These are phyloP conservation scores for Cornus suecica DNA, from an alignment of 148 eudicot species.

Conservation along the genomic window DNA sequence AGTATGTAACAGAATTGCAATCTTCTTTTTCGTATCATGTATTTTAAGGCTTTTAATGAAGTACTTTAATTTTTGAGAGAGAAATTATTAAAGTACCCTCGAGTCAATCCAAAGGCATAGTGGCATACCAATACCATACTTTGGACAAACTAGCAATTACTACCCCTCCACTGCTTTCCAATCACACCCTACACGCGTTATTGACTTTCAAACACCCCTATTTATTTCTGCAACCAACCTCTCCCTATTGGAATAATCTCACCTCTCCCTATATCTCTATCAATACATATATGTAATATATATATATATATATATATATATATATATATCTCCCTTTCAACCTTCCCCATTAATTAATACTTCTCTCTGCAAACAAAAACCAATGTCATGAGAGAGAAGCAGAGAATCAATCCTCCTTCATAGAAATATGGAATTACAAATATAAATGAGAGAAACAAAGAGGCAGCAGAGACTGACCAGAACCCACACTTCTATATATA, in stretches of 20 bases:
- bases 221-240: constrained; percentile 75
- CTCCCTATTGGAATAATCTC: constrained; percentile 50
- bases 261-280: not conserved
- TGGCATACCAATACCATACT: no score
- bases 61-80: not conserved
- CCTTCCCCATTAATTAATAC: constrained; percentile 28
- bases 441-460: constrained; percentile 18
- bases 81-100: constrained; percentile 22
- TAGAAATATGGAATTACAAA: constrained; percentile 1
- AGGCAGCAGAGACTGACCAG: constrained; percentile 41
- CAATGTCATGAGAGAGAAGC: constrained; percentile 19
- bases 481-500: constrained; percentile 5
- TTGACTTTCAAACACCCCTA: constrained; percentile 48
- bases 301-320: not conserved
- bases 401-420: constrained; percentile 5
- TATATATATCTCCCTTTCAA: constrained; percentile 8
- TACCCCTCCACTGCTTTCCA: constrained; percentile 31
- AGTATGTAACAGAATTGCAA: no score
- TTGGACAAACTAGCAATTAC: constrained; percentile 62
- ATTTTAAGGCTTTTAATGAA: no score
- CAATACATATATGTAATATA: no score
- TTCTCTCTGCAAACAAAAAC: constrained; percentile 26
- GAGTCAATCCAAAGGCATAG: constrained; percentile 44
- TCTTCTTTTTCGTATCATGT: not conserved
- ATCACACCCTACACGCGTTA: constrained; percentile 27